A percentile compares a stretch with the other conserved stretches of the same genome.
These are phyloP conservation scores for Phyllosticta ampelicida DNA, from an alignment of 2,329 filamentous ascomycete genomes.

Conservation along the genomic window DNA sequence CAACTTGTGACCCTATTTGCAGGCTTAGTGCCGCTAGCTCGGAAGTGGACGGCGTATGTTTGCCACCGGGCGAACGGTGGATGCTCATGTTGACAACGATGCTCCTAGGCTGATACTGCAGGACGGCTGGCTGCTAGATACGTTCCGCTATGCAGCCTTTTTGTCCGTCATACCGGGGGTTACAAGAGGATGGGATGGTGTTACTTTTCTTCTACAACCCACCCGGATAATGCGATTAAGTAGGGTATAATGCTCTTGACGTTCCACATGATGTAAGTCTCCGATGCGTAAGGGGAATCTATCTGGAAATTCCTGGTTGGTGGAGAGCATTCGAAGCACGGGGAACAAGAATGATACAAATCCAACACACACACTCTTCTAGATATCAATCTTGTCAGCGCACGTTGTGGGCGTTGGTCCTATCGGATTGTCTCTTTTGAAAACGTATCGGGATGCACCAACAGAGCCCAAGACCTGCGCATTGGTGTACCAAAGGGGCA, in stretches of 20 bases:
- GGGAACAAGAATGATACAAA: not conserved
- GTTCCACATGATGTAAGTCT: not conserved
- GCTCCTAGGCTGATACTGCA: not conserved
- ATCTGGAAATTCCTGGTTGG: not conserved
- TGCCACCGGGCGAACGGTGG: not conserved
- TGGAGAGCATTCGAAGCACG: not conserved
- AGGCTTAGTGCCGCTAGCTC: not conserved
- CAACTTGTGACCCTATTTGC: not conserved
- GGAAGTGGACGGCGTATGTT: not conserved
- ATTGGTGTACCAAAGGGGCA: not conserved
- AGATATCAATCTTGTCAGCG: not conserved
- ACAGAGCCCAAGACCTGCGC: not conserved
- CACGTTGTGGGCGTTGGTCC: not conserved
- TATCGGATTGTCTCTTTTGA: not conserved
- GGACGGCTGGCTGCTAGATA: not conserved
- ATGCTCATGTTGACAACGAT: not conserved
- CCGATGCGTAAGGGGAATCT: not conserved
- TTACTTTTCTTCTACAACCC: not conserved
- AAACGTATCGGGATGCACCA: not conserved
- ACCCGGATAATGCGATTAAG: not conserved
- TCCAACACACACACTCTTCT: not conserved
- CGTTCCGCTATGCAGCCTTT: not conserved
- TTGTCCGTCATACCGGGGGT: not conserved
- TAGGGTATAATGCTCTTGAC: not conserved
- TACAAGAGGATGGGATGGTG: not conserved